Evolutionary conservation across 2,329 filamentous ascomycete species (phyloP), one percentile per base, ranked within the genome.

Genomic region (Helicocarpus griseus): DNA sequence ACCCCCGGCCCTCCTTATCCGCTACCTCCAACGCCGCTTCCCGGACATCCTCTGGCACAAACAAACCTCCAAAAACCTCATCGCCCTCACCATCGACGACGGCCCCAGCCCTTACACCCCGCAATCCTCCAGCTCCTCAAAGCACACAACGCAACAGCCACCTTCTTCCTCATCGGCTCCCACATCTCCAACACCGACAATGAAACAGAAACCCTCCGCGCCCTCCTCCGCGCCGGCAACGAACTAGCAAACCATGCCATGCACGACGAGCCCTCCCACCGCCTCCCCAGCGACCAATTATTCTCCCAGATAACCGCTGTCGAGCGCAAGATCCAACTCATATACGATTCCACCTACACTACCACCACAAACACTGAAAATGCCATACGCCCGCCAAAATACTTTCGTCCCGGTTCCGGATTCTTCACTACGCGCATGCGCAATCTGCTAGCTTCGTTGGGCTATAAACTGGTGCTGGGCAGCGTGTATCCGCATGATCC

Each of bases 401-500:
- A 85, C 67, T 95, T 93, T 68, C 80, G 89, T 0, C 89, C 89
- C 0, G 89, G 89, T 0, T 89, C 85, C 0, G 89, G 89, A 13
- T 84, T 94, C 66, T 95, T 95, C 71, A 89, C 78, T 61, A 72
- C 73, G 39, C 67, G 78, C 17, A 90, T 95, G 82, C 75, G 86
- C 14, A 62, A 62, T 31, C 64, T 85, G 33, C 69, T 88, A 6
- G 69, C 70, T 31, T 73, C 69, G 48, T 64, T 89, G 54, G 83
- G 82, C 3, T 90, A 88, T 67, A 74, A 77, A 47, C 74, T 93
- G 48, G 84, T 89, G n/a, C 71, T 95, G 36, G 89, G 89, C 2
- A 83, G 82, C 66, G 83, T 95, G 38, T 95, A 94, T 69, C 89
- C 89, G 4, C 89, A 95, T 70, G 89, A 95, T 70, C 83, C 89